Evolutionary conservation across 345 rosid genomes (phyloP).

Genomic region (Rhodomyrtus tomentosa): DNA sequence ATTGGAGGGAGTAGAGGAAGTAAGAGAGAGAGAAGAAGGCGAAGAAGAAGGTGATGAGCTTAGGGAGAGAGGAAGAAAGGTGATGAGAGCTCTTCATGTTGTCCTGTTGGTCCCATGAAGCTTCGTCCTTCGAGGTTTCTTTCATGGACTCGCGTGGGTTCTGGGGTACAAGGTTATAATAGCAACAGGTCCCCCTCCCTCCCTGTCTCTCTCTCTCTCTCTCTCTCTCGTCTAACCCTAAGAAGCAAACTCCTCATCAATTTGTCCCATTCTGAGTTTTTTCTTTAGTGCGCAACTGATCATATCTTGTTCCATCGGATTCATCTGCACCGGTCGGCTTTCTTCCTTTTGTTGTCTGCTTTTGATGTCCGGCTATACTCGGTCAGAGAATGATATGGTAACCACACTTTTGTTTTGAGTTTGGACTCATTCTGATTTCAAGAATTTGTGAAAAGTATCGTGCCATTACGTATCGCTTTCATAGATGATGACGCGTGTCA

Average conservation of each 20-base stretch:
- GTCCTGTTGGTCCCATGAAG: neutral
- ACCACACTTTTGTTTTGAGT: neutral
- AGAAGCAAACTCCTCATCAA: neutral
- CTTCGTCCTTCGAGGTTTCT: neutral
- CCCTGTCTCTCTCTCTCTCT: too few species aligned
- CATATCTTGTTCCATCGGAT: neutral
- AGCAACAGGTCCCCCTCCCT: neutral
- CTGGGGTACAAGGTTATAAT: neutral
- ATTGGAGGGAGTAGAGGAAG: slow-evolving; percentile 12
- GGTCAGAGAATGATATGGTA: neutral
- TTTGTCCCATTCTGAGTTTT: neutral
- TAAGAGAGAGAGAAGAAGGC: slow-evolving; percentile 7
- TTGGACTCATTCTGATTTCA: neutral
- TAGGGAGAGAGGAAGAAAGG: neutral
- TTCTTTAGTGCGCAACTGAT: too few species aligned
- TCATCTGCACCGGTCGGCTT: neutral
- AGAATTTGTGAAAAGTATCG: neutral
- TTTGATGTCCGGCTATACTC: neutral
- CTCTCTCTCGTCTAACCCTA: neutral
- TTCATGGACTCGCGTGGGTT: neutral
- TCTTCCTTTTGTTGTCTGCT: neutral
- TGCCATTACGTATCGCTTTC: neutral
- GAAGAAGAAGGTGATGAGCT: slow-evolving; percentile 7
- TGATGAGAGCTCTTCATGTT: slow-evolving; percentile 3
- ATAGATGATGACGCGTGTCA: neutral